phyloP scores from a whole-genome alignment of 352 stramenopile genomes.

The Phytophthora pini region DNA sequence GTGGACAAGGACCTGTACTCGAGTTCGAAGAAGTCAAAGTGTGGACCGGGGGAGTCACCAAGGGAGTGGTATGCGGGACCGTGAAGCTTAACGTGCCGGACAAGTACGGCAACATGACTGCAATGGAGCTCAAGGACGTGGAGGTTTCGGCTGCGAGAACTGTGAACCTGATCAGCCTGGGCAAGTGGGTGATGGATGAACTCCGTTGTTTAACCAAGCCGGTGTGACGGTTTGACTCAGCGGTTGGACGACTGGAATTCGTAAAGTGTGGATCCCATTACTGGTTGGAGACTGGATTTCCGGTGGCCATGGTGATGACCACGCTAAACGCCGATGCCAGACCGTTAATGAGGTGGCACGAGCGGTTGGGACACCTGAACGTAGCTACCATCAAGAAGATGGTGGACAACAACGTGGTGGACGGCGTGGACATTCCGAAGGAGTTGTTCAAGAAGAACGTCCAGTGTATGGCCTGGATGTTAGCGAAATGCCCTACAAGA shows the following conservation, averaged over 20 bases:
- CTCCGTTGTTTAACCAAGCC: background rate
- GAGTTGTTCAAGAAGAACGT: conserved; percentile 7
- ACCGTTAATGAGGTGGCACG: background rate
- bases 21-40: background rate
- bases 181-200: background rate
- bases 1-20: background rate
- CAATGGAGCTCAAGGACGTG: background rate
- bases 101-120: too few species aligned
- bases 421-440: background rate
- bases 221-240: background rate
- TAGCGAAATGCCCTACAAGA: background rate
- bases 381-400: background rate
- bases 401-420: background rate
- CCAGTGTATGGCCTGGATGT: background rate
- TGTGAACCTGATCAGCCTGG: background rate
- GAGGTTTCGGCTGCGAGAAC: background rate
- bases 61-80: background rate
- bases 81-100: too few species aligned
- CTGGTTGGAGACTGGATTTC: background rate
- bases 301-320: background rate
- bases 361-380: background rate
- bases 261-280: background rate
- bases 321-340: background rate
- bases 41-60: background rate
- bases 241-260: background rate